Evolutionary conservation across 75 land plant genomes (phyloP).

Genomic region (Selaginella tamariscina): DNA sequence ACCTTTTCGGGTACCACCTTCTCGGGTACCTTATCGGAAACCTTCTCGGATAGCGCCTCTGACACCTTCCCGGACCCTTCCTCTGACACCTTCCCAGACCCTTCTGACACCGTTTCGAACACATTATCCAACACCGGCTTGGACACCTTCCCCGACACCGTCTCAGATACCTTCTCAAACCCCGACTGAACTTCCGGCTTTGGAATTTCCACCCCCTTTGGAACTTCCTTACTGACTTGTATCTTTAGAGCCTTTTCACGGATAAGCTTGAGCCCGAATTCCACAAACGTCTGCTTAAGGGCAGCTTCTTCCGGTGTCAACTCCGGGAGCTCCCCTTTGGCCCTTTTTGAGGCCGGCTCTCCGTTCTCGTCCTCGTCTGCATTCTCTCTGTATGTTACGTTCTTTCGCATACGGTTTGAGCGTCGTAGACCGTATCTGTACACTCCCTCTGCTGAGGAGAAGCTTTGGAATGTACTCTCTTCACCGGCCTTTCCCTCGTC

Average conservation of each 20-base stretch:
- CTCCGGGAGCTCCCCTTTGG: slow-evolving; percentile 21
- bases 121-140: slow-evolving; percentile 22
- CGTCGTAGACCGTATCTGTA: neutral
- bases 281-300: slow-evolving; percentile 19
- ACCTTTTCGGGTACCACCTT: slow-evolving; percentile 9
- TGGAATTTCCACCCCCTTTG: neutral
- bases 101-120: slow-evolving; percentile 41
- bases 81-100: slow-evolving; percentile 12
- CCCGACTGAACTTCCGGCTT: neutral
- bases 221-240: neutral
- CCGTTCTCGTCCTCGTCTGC: slow-evolving; percentile 27
- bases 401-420: neutral
- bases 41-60: too few relatives aligned
- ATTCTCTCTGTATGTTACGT: slow-evolving; percentile 22
- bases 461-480: neutral
- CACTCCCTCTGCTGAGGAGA: neutral
- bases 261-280: neutral
- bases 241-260: neutral
- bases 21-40: neutral
- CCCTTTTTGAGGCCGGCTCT: slow-evolving; percentile 11
- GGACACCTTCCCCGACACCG: neutral
- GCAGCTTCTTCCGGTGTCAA: slow-evolving; percentile 27
- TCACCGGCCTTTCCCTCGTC: neutral
- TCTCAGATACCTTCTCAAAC: neutral
- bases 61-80: slow-evolving; percentile 13